Evolutionary conservation across 257 asterid genomes (phyloP).

Genomic region (Thymus mandschuricus): DNA sequence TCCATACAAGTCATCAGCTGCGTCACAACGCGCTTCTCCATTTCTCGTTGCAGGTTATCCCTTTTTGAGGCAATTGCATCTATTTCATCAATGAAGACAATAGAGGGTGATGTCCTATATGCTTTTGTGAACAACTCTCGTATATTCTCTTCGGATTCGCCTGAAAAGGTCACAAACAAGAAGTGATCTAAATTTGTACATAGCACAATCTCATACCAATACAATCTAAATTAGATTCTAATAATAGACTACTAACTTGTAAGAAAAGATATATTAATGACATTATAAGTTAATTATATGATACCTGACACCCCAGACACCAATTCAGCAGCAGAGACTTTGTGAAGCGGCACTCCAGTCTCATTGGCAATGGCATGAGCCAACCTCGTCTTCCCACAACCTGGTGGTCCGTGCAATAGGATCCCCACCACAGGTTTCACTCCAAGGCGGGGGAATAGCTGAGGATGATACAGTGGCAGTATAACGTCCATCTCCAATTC

Average conservation of each 20-base stretch:
- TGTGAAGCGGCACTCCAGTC: conserved; percentile 74
- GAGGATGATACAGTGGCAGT: conserved; percentile 70
- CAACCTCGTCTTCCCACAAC: conserved; percentile 93
- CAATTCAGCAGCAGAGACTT: conserved; percentile 86
- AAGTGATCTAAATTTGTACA: too few species aligned
- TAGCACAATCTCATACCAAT: background rate
- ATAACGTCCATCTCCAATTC: conserved; percentile 76
- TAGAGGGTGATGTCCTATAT: conserved; percentile 84
- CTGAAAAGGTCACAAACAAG: conserved; percentile 37
- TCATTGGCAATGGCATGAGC: conserved; percentile 98
- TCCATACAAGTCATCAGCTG: conserved; percentile 93
- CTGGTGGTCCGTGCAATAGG: conserved; percentile 91
- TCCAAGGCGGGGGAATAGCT: conserved; percentile 57
- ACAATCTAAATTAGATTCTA: too few species aligned
- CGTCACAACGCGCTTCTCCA: conserved; percentile 86
- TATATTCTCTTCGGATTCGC: conserved; percentile 89
- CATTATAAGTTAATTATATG: too few species aligned
- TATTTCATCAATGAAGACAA: conserved; percentile 91
- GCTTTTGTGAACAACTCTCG: conserved; percentile 82
- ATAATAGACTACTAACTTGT: too few species aligned
- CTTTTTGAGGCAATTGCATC: conserved; percentile 94
- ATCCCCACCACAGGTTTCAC: conserved; percentile 79
- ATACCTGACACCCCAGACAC: conserved; percentile 93
- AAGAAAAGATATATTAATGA: too few species aligned
- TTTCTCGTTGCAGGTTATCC: conserved; percentile 76